A percentile compares a stretch with the other conserved stretches of the same genome.
These are phyloP conservation scores for Leishmania braziliensis DNA, from an alignment of 208 protist genomes.

Conservation along the genomic window DNA sequence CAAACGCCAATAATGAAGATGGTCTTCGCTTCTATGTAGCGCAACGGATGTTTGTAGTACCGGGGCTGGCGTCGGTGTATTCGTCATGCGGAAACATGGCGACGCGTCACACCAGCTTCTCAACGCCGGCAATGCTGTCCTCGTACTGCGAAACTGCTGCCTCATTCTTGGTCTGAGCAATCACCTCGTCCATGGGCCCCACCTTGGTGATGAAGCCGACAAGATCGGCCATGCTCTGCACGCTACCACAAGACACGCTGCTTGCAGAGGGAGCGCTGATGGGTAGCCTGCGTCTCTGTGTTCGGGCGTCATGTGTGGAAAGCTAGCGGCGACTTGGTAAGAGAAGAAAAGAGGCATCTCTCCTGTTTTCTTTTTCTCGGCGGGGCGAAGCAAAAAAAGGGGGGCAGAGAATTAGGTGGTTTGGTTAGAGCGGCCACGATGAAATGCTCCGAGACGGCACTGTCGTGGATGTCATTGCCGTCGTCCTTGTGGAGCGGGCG, in stretches of 20 bases:
- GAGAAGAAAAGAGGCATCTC: neutral
- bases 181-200: conserved; percentile 26
- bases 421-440: neutral
- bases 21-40: conserved; percentile 24
- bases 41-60: conserved; percentile 27
- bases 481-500: no score
- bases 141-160: conserved; percentile 7
- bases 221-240: conserved; percentile 20
- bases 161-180: conserved; percentile 14
- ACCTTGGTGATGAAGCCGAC: conserved; percentile 34
- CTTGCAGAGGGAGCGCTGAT: neutral
- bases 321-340: neutral
- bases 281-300: neutral
- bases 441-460: neutral
- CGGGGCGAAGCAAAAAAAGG: conserved; percentile 1
- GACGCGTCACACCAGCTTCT: conserved; percentile 15
- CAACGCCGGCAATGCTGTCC: conserved; percentile 12
- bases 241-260: neutral
- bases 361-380: neutral
- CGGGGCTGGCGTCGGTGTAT: conserved; percentile 25
- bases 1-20: conserved; percentile 32
- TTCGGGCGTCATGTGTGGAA: neutral
- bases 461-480: neutral
- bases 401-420: no score
- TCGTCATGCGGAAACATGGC: conserved; percentile 35